Conservation (phyloP, 495 filamentous ascomycete genomes). For the Penicillium malachiteum region DNA sequence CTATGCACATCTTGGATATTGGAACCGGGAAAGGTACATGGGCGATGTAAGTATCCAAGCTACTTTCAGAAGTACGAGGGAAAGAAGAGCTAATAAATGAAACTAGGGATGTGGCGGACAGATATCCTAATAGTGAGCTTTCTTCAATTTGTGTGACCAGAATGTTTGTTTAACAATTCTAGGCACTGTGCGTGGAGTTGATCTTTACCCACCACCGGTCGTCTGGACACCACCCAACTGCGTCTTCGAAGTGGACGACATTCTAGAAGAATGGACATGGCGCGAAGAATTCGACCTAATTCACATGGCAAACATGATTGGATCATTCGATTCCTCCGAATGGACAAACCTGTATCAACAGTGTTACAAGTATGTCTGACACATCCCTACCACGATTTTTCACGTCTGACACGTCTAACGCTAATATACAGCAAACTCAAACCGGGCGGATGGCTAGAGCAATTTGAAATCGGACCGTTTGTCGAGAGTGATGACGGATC, state of each 20-base stretch:
- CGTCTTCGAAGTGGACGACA: not conserved
- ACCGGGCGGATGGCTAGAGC: conserved; percentile 56
- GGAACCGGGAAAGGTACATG: conserved; percentile 25
- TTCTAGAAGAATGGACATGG: not conserved
- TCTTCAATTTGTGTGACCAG: not conserved
- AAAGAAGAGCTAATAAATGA: not conserved
- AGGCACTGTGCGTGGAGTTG: not conserved
- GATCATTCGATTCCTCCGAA: not conserved
- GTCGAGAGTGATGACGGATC: conserved; percentile 46
- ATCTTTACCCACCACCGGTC: not conserved
- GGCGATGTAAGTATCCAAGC: conserved; percentile 22
- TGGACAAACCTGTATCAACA: not conserved
- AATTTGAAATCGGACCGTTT: conserved; percentile 45
- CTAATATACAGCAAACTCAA: conserved; percentile 10
- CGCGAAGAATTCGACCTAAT: not conserved
- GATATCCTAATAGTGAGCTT: conserved; percentile 14
- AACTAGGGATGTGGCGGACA: conserved; percentile 23
- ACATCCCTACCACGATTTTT: not conserved
- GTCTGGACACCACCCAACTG: not conserved
- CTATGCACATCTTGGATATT: conserved; percentile 20
- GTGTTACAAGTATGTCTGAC: not conserved
- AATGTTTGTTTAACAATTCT: not conserved
- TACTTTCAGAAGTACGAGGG: not conserved
- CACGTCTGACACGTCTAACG: not conserved
- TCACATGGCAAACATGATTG: conserved; percentile 12